A percentile compares a stretch with the other conserved stretches of the same genome.
Evolutionary conservation across 495 filamentous ascomycete genomes (phyloP).

Genomic region (Tuber calosporum): DNA sequence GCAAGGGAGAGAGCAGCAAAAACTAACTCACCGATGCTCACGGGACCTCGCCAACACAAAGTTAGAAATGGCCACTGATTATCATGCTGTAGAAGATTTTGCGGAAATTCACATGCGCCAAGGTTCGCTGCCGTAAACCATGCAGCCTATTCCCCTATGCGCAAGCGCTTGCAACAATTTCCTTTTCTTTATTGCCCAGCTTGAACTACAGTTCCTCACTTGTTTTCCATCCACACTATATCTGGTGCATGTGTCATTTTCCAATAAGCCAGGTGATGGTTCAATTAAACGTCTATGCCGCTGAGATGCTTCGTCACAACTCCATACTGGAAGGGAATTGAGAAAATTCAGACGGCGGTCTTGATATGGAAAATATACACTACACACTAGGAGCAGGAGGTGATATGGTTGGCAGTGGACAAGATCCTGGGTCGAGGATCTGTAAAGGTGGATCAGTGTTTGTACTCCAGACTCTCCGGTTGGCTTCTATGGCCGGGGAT

Average conservation of each 20-base stretch:
- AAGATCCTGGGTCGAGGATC: constrained; percentile 77
- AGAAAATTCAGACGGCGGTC: constrained; percentile 71
- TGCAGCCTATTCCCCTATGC: constrained; percentile 83
- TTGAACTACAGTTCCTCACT: constrained; percentile 84
- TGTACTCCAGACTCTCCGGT: constrained; percentile 69
- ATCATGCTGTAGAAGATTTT: constrained; percentile 81
- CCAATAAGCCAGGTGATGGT: constrained; percentile 81
- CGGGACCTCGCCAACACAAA: constrained; percentile 79
- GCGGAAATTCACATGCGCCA: constrained; percentile 87
- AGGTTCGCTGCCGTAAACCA: constrained; percentile 92
- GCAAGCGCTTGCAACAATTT: constrained; percentile 90
- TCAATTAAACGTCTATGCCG: constrained; percentile 76
- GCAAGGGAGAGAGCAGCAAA: constrained; percentile 14
- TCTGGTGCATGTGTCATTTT: constrained; percentile 83
- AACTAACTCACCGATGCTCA: constrained; percentile 11
- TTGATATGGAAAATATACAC: constrained; percentile 80
- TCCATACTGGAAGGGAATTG: constrained; percentile 77
- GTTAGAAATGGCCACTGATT: constrained; percentile 92
- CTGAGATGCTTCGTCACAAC: constrained; percentile 81
- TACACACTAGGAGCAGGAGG: constrained; percentile 72
- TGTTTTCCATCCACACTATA: constrained; percentile 84
- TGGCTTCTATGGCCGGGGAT: constrained; percentile 86
- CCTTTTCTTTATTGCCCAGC: constrained; percentile 79
- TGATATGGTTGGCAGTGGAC: constrained; percentile 62
- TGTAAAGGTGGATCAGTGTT: constrained; percentile 94